A percentile compares a stretch with the other conserved stretches of the same genome.
phyloP scores from a whole-genome alignment of 805 yeast genomes.

The Ogataea allantospora region DNA sequence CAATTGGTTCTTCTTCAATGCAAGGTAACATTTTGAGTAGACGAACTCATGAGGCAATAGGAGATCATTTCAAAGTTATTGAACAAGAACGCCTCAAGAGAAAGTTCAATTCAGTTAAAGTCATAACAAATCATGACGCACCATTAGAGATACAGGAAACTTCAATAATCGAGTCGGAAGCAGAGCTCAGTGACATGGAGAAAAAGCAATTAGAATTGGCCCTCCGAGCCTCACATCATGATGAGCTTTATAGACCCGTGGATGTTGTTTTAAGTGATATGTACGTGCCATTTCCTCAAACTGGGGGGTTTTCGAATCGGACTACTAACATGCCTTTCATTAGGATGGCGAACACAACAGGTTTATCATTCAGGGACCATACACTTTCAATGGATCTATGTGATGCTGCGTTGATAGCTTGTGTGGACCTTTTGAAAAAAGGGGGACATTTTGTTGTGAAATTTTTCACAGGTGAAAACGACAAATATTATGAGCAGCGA shows the following conservation, averaged over 20 bases:
- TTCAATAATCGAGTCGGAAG: slow-evolving; percentile 21
- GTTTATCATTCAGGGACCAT: slow-evolving; percentile 80
- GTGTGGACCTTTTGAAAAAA: slow-evolving; percentile 64
- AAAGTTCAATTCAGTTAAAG: slow-evolving; percentile 18
- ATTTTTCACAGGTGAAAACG: slow-evolving; percentile 82
- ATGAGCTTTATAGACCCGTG: slow-evolving; percentile 43
- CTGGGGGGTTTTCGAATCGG: slow-evolving; percentile 50
- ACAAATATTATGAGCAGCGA: slow-evolving; percentile 56
- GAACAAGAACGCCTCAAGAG: slow-evolving; percentile 30
- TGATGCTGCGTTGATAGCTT: slow-evolving; percentile 82
- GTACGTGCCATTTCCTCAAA: slow-evolving; percentile 67
- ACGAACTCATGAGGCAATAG: slow-evolving; percentile 56
- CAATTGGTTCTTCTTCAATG: slow-evolving; percentile 71
- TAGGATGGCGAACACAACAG: slow-evolving; percentile 94
- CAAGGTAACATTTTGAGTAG: slow-evolving; percentile 85
- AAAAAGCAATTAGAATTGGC: slow-evolving; percentile 3
- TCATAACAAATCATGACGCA: slow-evolving; percentile 9
- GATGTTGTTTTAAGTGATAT: slow-evolving; percentile 78
- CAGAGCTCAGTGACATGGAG: slow-evolving; percentile 13
- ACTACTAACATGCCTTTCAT: slow-evolving; percentile 75
- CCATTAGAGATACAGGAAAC: slow-evolving; percentile 14
- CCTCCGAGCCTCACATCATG: slow-evolving; percentile 2
- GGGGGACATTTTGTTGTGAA: slow-evolving; percentile 81
- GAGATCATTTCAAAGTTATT: slow-evolving; percentile 44
- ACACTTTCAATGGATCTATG: slow-evolving; percentile 84